Evolutionary conservation across 306 rosid species (phyloP), one percentile per base, ranked within the genome.

Genomic region (Quercus aquifolioides): DNA sequence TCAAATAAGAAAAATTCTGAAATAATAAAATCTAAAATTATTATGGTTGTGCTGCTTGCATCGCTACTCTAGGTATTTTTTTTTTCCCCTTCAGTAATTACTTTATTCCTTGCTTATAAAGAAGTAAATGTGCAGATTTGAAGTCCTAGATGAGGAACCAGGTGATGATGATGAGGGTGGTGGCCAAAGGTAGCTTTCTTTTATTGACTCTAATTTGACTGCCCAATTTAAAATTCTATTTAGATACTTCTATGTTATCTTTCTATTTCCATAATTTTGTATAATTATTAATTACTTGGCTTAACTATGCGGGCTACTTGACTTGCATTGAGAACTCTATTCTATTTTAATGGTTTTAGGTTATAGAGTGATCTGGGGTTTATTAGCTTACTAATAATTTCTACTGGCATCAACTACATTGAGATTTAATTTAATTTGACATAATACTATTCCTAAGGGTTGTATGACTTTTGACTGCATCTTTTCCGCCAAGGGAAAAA

Each of bases 131-230:
- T 86, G 79, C 89, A 95, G 99, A 84, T 90, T 95, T 81, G 98
- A 95, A 80, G 98, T 95, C 67, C 88, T 95, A 59, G 99, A 95
- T 57, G 99, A 95, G 87, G 99, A 95, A 74, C 98, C 98, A 1
- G 99, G 97, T 51, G 99, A 95, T 84, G 98, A 95, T 74, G 98
- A 95, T 75, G 99, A 95, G 67, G 74, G 92, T 52, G 86, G 88
- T 63, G 97, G 89, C 78, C 99, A 87, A 83, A 88, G 96, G 99
- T 95, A 84, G 80, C 46, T 56, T 12, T 33, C 21, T n/a, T 67
- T 67, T 67, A 67, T 67, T 35, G 72, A 35, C 60, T 57, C 23
- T 3, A 15, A 57, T 35, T 55, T 54, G 41, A 17, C 7, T 67
- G 41, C 55, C 20, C 13, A 4, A 26, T 65, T 3, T 57, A 19